Conservation (phyloP, 1,284 basidiomycete species). For the Xanthoconium separans region DNA sequence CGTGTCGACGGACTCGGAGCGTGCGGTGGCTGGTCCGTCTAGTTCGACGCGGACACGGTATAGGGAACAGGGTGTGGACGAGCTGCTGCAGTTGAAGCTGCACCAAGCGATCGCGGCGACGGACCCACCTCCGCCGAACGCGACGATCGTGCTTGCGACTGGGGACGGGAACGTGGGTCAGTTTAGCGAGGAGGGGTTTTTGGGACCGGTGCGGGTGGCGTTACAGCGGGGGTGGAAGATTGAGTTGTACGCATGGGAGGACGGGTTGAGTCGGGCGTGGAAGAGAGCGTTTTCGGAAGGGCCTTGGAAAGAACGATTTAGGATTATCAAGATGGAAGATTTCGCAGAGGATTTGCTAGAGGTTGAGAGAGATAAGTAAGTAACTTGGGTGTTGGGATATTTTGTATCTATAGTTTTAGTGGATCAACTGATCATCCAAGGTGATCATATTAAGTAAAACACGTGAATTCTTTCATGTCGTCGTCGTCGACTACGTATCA, state of each 20-base stretch:
- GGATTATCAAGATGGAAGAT: constrained; percentile 59
- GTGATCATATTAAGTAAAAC: too few relatives aligned
- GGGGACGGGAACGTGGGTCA: constrained; percentile 88
- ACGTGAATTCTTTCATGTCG: too few relatives aligned
- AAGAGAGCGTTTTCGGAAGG: constrained; percentile 60
- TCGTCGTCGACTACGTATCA: too few relatives aligned
- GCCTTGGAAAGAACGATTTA: constrained; percentile 43
- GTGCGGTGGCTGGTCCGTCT: constrained; percentile 10
- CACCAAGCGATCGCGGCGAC: constrained; percentile 76
- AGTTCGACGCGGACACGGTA: constrained; percentile 44
- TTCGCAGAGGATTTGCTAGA: constrained; percentile 58
- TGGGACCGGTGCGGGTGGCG: constrained; percentile 79
- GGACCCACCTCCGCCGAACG: constrained; percentile 57
- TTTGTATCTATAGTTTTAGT: too few relatives aligned
- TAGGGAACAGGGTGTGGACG: constrained; percentile 85
- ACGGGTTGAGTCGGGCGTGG: constrained; percentile 73
- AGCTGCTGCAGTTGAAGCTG: constrained; percentile 83
- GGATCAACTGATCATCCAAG: too few relatives aligned
- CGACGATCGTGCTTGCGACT: constrained; percentile 84
- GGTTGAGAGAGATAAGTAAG: constrained; percentile 15
- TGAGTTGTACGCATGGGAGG: constrained; percentile 85
- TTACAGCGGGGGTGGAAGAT: constrained; percentile 84
- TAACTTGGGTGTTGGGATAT: too few relatives aligned
- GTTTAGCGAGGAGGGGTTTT: constrained; percentile 86
- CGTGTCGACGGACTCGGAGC: constrained; percentile 28